Evolutionary conservation across 148 eudicot species (phyloP).

Genomic region (Chenopodium album): DNA sequence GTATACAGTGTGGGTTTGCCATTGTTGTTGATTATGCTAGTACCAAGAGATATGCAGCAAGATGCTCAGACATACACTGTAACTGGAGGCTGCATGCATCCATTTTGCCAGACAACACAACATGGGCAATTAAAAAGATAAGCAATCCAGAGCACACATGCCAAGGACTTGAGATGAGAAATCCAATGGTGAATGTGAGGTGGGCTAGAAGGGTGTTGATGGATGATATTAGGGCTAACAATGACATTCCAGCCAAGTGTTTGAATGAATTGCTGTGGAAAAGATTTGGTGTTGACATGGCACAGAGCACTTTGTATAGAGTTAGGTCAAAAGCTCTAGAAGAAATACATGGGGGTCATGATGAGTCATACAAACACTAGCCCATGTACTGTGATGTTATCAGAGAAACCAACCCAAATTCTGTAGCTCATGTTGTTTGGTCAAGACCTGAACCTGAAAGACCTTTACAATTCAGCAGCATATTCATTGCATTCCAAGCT

Average conservation of each 20-base stretch:
- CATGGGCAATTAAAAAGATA: neutral
- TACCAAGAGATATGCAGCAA: neutral
- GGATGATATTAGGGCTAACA: neutral
- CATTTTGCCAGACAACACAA: neutral
- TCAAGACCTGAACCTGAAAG: neutral
- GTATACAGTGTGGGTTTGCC: neutral
- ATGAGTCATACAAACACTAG: neutral
- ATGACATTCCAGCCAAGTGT: neutral
- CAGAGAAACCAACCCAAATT: neutral
- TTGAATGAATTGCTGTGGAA: neutral
- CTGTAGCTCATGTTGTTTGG: neutral
- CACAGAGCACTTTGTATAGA: neutral
- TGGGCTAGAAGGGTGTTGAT: neutral
- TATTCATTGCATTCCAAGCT: neutral
- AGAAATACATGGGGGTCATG: neutral
- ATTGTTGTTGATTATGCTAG: neutral
- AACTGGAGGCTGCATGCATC: neutral
- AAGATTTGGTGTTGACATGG: neutral
- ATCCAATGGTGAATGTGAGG: neutral
- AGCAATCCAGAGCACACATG: neutral
- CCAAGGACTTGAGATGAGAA: neutral
- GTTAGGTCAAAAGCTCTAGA: neutral
- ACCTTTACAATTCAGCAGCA: neutral
- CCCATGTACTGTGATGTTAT: conserved; percentile 2
- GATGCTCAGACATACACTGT: neutral